A percentile compares a stretch with the other conserved stretches of the same genome.
These are phyloP conservation scores for Ceratocystis albifundus DNA, from an alignment of 2,329 filamentous ascomycete species.

Conservation along the genomic window DNA sequence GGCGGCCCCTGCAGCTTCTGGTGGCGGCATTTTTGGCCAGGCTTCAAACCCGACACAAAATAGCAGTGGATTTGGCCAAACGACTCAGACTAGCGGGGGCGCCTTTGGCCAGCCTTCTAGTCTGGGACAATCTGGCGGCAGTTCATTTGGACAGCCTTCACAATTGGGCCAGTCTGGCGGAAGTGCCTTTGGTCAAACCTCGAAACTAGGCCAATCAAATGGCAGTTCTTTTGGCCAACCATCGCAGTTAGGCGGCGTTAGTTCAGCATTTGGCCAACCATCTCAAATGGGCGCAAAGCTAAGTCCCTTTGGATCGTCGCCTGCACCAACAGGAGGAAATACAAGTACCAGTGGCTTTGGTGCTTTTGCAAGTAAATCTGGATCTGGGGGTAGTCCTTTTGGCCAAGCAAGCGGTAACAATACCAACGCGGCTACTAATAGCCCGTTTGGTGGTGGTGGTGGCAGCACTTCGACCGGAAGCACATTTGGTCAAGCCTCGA, in stretches of 20 bases:
- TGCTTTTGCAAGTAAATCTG: slow-evolving; percentile 30
- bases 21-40: slow-evolving; percentile 31
- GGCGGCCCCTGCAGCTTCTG: not conserved
- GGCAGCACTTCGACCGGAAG: slow-evolving; percentile 10
- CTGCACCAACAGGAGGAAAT: slow-evolving; percentile 16
- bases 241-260: slow-evolving; percentile 29
- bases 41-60: slow-evolving; percentile 30
- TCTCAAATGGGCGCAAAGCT: slow-evolving; percentile 17
- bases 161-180: slow-evolving; percentile 29
- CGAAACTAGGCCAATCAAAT: slow-evolving; percentile 26
- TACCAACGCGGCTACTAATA: not conserved
- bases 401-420: slow-evolving; percentile 10
- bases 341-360: slow-evolving; percentile 20
- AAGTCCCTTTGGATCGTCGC: slow-evolving; percentile 24
- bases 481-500: slow-evolving; percentile 25
- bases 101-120: slow-evolving; percentile 33
- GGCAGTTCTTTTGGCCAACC: slow-evolving; percentile 31
- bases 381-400: slow-evolving; percentile 15
- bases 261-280: slow-evolving; percentile 27
- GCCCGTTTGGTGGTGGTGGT: slow-evolving; percentile 4
- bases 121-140: slow-evolving; percentile 27
- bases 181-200: slow-evolving; percentile 31
- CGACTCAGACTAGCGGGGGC: slow-evolving; percentile 27
- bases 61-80: slow-evolving; percentile 33
- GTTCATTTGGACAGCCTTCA: slow-evolving; percentile 30